Evolutionary conservation across 495 filamentous ascomycete genomes (phyloP).

Genomic region (Penicillium steckii): DNA sequence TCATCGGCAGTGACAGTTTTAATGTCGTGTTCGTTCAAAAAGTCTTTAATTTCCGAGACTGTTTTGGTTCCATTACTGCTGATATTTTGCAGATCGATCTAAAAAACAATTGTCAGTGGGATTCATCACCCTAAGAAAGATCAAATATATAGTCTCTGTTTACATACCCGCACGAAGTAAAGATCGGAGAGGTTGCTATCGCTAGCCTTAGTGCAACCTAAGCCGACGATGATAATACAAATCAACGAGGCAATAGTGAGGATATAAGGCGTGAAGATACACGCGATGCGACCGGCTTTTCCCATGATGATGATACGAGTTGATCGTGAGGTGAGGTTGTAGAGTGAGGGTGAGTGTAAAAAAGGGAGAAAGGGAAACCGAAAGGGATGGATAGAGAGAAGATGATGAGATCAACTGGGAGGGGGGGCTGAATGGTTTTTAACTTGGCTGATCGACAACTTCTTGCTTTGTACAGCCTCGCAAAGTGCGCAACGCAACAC

Average conservation of each 20-base stretch:
- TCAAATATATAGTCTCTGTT: too few relatives aligned
- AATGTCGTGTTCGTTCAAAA: slow-evolving; percentile 27
- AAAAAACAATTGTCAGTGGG: slow-evolving; percentile 1
- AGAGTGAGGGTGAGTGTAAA: background rate
- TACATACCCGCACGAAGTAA: slow-evolving; percentile 77
- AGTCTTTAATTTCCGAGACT: slow-evolving; percentile 19
- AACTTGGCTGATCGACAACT: slow-evolving; percentile 9
- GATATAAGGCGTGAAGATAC: slow-evolving; percentile 77
- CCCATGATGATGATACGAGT: slow-evolving; percentile 50
- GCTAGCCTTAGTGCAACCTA: slow-evolving; percentile 69
- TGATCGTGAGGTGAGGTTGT: background rate
- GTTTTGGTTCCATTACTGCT: slow-evolving; percentile 25
- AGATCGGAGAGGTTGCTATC: slow-evolving; percentile 48
- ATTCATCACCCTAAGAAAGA: too few relatives aligned
- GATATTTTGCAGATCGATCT: slow-evolving; percentile 43
- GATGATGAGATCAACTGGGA: background rate
- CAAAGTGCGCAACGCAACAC: too few relatives aligned
- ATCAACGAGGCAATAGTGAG: slow-evolving; percentile 72
- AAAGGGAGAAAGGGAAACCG: slow-evolving; percentile 1
- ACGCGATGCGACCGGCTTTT: slow-evolving; percentile 72
- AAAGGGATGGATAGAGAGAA: background rate
- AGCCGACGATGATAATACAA: slow-evolving; percentile 68
- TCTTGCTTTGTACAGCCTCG: background rate
- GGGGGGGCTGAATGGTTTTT: slow-evolving; percentile 12
- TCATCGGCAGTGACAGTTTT: slow-evolving; percentile 30